Evolutionary conservation across 1,284 basidiomycete species (phyloP).

Genomic region (Microbotryomycetes sp.): DNA sequence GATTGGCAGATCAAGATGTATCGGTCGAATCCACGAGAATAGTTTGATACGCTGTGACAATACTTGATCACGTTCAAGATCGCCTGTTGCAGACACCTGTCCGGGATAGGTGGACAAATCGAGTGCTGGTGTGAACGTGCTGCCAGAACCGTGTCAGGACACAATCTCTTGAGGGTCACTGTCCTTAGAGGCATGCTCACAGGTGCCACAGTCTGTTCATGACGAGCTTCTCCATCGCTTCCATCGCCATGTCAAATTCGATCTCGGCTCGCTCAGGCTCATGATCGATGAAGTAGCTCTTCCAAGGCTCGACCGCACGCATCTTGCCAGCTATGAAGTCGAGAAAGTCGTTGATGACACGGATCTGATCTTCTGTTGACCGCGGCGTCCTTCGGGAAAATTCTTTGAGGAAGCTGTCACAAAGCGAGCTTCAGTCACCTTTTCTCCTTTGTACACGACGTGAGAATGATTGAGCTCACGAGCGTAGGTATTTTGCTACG

Average conservation of each 20-base stretch:
- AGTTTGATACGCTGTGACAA: slow-evolving; percentile 83
- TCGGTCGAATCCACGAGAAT: slow-evolving; percentile 82
- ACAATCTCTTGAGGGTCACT: neutral
- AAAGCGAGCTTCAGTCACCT: neutral
- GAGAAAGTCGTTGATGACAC: slow-evolving; percentile 86
- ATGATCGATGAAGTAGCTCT: slow-evolving; percentile 1
- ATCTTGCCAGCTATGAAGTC: slow-evolving; percentile 82
- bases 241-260: slow-evolving; percentile 94
- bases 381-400: slow-evolving; percentile 76
- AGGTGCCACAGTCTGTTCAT: slow-evolving; percentile 89
- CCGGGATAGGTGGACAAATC: slow-evolving; percentile 52
- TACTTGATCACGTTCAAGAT: slow-evolving; percentile 87
- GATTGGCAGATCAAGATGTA: slow-evolving; percentile 70
- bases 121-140: slow-evolving; percentile 83
- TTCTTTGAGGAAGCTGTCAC: slow-evolving; percentile 72
- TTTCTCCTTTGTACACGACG: neutral
- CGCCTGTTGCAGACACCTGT: slow-evolving; percentile 71
- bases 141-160: slow-evolving; percentile 39
- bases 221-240: slow-evolving; percentile 98
- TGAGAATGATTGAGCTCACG: slow-evolving; percentile 51
- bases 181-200: slow-evolving; percentile 19
- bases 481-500: slow-evolving; percentile 81
- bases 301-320: slow-evolving; percentile 59
- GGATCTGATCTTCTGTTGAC: slow-evolving; percentile 82
- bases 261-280: slow-evolving; percentile 48